Base-by-base conservation (phyloP, 2,329 filamentous ascomycete genomes). In the Fusarium scirpi region DNA sequence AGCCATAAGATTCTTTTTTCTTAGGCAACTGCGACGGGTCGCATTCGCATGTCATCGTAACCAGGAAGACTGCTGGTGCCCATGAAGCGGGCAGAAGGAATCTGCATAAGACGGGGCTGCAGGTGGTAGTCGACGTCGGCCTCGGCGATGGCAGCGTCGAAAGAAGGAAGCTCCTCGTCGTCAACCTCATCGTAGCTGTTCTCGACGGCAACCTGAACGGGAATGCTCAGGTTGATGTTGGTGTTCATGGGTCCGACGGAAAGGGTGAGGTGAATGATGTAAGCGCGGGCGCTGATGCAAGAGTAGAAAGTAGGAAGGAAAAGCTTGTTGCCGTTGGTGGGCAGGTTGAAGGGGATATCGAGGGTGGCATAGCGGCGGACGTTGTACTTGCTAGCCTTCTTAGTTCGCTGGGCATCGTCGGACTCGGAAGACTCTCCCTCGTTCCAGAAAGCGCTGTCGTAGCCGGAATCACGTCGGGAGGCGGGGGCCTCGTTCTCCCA, bases 261-360 rank as follows among this genome's bases (percentile, higher is more conserved):
- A 8, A 89, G 63, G 9, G 78, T 80, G 8, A 89, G 73, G 69
- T 84, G 82, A 30, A 89, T 74, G 7, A 84, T 81, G 76, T 89
- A 89, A n/a, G 83, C 82, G 27, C 87, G 84, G 10, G 85, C 86
- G 40, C 82, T 79, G 75, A 89, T 84, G 79, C 87, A 89, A 11
- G 84, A 85, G 78, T 89, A 85, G 74, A 89, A 89, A 8, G 85
- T 86, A 1, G 87, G 87, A 24, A 89, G 67, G 69, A 88, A 86
- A 11, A 83, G 80, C 75, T 84, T 86, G 73, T 82, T 84, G 76
- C 82, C 84, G 29, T 78, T 75, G 11, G 79, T 76, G 6, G 86
- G 85, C 32, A 89, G 75, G 18, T 77, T 74, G 62, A 89, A 78
- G 2, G 86, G 86, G 2, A 89, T 74, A 44, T 82, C 77, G 12